Percentiles rank a stretch among this genome's conserved stretches.
Evolutionary conservation across 257 asterid genomes (phyloP).

Genomic region (Gentiana dahurica): DNA sequence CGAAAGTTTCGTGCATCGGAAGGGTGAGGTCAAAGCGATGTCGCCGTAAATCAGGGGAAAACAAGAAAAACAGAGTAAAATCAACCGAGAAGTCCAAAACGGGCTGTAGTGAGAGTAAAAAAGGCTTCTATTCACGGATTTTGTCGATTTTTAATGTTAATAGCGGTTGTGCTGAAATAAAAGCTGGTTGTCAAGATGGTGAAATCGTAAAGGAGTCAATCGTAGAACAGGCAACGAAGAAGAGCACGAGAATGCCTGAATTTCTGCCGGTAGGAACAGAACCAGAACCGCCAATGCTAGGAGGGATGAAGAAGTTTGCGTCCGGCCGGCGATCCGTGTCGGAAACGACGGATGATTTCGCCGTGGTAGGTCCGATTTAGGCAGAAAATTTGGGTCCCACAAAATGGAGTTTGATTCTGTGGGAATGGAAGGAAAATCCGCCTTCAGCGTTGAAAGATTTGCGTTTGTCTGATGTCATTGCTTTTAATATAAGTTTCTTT

Average conservation of each 20-base stretch:
- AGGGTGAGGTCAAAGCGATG: constrained; percentile 77
- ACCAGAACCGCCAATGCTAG: constrained; percentile 59
- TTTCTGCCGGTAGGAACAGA: constrained; percentile 22
- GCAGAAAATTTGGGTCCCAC: constrained; percentile 16
- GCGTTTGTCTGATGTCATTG: constrained; percentile 5
- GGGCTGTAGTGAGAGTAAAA: constrained; percentile 21
- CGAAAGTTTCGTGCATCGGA: constrained; percentile 93
- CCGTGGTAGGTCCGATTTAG: constrained; percentile 17
- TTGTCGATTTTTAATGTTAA: constrained; percentile 34
- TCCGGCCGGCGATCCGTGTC: constrained; percentile 69
- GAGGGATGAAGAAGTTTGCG: constrained; percentile 48
- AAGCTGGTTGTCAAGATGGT: constrained; percentile 21
- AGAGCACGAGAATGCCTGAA: constrained; percentile 24
- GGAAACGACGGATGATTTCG: constrained; percentile 42
- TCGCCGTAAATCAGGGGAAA: constrained; percentile 41
- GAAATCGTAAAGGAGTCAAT: constrained; percentile 19
- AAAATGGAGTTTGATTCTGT: constrained; percentile 11
- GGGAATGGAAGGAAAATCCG: constrained; percentile 1
- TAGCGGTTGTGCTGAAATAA: constrained; percentile 14
- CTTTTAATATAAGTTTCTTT: constrained; percentile 2
- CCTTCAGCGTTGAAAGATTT: constrained; percentile 6
- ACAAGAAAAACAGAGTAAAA: constrained; percentile 26
- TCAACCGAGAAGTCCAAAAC: constrained; percentile 21
- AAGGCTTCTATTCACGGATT: constrained; percentile 43
- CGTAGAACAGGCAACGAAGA: constrained; percentile 24